Evolutionary conservation across 495 filamentous ascomycete species (phyloP).

Genomic region (Rusavskia elegans): DNA sequence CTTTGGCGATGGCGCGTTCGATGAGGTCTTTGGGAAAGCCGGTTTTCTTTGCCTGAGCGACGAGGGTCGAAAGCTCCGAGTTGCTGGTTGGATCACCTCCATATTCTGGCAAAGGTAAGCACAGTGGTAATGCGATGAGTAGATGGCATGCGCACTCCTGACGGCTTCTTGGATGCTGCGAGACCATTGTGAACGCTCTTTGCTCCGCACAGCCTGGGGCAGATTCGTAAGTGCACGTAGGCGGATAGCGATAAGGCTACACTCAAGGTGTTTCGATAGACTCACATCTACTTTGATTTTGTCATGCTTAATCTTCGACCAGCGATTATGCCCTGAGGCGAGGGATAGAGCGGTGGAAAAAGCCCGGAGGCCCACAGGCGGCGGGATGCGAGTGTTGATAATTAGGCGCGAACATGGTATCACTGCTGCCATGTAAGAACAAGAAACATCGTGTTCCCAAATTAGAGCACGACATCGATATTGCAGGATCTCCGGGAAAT

Average conservation of each 20-base stretch:
- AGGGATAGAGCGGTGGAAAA: neutral
- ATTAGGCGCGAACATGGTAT: neutral
- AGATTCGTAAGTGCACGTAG: neutral
- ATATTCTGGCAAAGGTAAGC: constrained; percentile 22
- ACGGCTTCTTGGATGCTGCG: constrained; percentile 35
- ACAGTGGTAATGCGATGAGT: constrained; percentile 1
- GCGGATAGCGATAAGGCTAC: neutral
- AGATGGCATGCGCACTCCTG: constrained; percentile 21
- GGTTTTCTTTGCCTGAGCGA: constrained; percentile 72
- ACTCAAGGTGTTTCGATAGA: neutral
- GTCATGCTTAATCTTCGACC: constrained; percentile 91
- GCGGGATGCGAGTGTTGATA: neutral
- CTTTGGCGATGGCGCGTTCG: constrained; percentile 68
- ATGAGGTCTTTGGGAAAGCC: constrained; percentile 72
- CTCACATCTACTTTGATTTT: constrained; percentile 62
- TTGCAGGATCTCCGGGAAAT: too few species aligned
- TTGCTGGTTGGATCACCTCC: constrained; percentile 62
- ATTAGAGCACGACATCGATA: too few species aligned
- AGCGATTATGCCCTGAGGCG: constrained; percentile 30
- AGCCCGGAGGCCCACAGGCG: neutral
- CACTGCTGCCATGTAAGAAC: neutral
- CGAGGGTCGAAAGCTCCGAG: constrained; percentile 49
- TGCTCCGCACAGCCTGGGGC: constrained; percentile 22
- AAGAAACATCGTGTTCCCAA: too few species aligned
- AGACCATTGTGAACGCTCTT: constrained; percentile 23